Conservation (phyloP, 371 early-diverging fungal species). For the Parasitella parasitica region DNA sequence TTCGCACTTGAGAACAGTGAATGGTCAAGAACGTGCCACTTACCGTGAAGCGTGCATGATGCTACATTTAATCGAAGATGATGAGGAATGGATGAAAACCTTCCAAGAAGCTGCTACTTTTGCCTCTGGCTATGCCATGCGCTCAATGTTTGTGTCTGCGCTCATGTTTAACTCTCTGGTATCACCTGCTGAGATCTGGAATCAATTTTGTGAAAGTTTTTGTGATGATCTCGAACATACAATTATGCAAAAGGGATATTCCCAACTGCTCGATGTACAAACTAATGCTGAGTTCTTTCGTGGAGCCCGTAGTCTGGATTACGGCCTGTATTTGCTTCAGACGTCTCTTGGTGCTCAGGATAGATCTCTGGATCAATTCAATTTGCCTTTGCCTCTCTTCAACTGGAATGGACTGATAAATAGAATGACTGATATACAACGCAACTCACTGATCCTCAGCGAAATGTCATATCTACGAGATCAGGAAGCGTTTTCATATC, state of each 20-base stretch:
- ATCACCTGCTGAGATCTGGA: no score
- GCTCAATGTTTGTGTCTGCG: neutral
- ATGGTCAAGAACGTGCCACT: neutral
- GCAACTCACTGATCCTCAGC: neutral
- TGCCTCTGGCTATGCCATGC: no score
- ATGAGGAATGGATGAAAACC: conserved; percentile 1
- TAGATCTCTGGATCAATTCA: neutral
- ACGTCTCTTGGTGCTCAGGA: neutral
- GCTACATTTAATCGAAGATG: neutral
- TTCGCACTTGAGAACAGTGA: neutral
- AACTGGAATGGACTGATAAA: neutral
- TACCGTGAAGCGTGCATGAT: neutral
- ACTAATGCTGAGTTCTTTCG: neutral
- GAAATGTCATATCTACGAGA: neutral
- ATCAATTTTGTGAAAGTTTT: no score
- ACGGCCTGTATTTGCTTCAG: neutral
- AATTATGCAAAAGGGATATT: no score
- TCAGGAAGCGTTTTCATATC: neutral
- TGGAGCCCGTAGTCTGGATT: neutral
- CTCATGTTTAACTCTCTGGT: neutral
- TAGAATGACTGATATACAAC: neutral
- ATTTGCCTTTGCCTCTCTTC: neutral
- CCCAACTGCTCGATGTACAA: no score
- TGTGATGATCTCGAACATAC: no score
- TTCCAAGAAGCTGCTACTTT: conserved; percentile 1